Percentiles rank a stretch among this genome's conserved stretches.
Evolutionary conservation across 768 basidiomycete genomes (phyloP).

Genomic region (Strobilomyces dryophilus): DNA sequence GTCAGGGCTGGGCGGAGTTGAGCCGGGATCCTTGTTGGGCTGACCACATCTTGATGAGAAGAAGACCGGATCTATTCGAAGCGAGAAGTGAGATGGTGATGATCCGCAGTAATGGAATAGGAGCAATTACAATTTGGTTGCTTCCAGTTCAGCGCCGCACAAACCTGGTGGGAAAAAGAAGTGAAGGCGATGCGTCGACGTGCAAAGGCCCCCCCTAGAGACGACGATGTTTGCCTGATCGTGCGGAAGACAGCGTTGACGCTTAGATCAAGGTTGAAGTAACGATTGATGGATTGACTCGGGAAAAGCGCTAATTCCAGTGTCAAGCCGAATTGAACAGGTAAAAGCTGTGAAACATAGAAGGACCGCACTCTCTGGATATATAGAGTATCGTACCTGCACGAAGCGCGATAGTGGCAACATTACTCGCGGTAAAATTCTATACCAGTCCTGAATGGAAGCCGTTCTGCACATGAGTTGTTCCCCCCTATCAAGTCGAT

Average conservation of each 20-base stretch:
- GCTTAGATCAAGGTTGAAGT: slow-evolving; percentile 71
- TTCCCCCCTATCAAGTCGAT: slow-evolving; percentile 42
- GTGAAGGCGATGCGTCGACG: slow-evolving; percentile 87
- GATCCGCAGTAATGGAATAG: slow-evolving; percentile 20
- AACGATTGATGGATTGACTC: slow-evolving; percentile 44
- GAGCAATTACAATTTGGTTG: slow-evolving; percentile 84
- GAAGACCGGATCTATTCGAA: slow-evolving; percentile 82
- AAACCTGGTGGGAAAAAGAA: slow-evolving; percentile 87
- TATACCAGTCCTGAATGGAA: slow-evolving; percentile 43
- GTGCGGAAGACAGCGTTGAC: slow-evolving; percentile 83
- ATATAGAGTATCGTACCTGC: slow-evolving; percentile 44
- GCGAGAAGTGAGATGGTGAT: slow-evolving; percentile 15
- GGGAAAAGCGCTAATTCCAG: slow-evolving; percentile 74
- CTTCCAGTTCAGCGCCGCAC: slow-evolving; percentile 95
- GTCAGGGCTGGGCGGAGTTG: slow-evolving; percentile 36
- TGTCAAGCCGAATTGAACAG: slow-evolving; percentile 64
- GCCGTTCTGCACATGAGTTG: slow-evolving; percentile 29
- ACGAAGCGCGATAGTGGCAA: slow-evolving; percentile 72
- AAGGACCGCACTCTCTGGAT: slow-evolving; percentile 1
- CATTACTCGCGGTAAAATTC: slow-evolving; percentile 51
- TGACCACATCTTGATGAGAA: slow-evolving; percentile 87
- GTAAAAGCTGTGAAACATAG: slow-evolving; percentile 45
- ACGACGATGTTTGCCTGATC: slow-evolving; percentile 66
- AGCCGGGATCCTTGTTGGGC: slow-evolving; percentile 35
- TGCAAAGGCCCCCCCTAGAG: slow-evolving; percentile 44